These are phyloP conservation scores for Phytophthora constricta DNA, from an alignment of 352 stramenopile species.

Conservation along the genomic window DNA sequence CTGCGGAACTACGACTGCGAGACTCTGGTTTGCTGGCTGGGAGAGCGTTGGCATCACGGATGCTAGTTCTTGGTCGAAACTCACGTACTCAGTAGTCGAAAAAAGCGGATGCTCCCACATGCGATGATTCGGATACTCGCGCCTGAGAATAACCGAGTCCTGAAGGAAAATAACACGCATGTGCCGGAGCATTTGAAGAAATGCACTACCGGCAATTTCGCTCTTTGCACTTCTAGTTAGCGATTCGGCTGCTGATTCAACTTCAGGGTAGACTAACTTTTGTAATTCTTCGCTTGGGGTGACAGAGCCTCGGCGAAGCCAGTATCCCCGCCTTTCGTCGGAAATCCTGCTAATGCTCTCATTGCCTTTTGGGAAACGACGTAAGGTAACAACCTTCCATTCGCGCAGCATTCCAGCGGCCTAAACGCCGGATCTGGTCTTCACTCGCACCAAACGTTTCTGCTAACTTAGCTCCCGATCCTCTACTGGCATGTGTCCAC, in stretches of 20 bases:
- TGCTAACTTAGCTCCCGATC: not conserved
- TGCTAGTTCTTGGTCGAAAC: no score
- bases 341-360: not conserved
- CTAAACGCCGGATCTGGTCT: not conserved
- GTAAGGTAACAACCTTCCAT: not conserved
- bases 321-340: not conserved
- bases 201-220: not conserved
- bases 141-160: not conserved
- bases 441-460: not conserved
- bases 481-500: not conserved
- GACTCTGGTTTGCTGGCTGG: no score
- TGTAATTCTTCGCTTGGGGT: not conserved
- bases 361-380: not conserved
- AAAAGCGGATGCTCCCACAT: not conserved
- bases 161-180: not conserved
- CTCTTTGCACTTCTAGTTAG: not conserved
- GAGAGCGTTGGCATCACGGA: no score
- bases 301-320: not conserved
- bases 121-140: not conserved
- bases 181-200: not conserved
- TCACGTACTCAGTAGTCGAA: not conserved
- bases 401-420: not conserved
- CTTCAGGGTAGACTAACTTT: not conserved
- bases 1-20: no score
- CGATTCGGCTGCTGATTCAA: not conserved